Evolutionary conservation across 176 grass and related monocot genomes (phyloP).

Genomic region (Phyllostachys edulis): DNA sequence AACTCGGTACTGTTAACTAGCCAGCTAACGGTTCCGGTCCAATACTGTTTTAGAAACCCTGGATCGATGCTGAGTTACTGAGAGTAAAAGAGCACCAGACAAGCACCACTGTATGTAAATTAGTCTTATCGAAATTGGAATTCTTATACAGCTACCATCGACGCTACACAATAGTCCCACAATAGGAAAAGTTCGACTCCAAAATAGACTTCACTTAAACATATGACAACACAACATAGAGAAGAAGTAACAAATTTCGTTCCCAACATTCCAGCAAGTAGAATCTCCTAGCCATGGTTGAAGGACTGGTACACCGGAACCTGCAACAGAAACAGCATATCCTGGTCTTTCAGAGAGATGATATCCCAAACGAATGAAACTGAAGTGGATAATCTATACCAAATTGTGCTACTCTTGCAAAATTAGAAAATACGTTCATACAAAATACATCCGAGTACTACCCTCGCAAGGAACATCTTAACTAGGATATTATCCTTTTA

Average conservation of each 20-base stretch:
- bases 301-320: constrained; percentile 91
- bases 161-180: constrained; percentile 30
- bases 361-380: neutral
- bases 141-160: constrained; percentile 44
- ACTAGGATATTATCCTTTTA: neutral
- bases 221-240: constrained; percentile 37
- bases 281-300: constrained; percentile 63
- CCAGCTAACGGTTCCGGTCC: neutral
- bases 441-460: neutral
- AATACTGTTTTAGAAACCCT: neutral
- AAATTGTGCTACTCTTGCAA: neutral
- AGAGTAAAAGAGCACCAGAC: neutral
- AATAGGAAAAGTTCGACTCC: constrained; percentile 12
- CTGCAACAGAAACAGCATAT: constrained; percentile 43
- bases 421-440: neutral
- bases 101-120: constrained; percentile 18
- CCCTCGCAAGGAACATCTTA: neutral
- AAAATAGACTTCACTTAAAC: constrained; percentile 33
- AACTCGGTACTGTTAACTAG: neutral
- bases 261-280: constrained; percentile 28
- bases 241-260: constrained; percentile 24
- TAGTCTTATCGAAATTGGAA: constrained; percentile 33
- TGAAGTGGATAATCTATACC: neutral
- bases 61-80: neutral
- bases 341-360: neutral